Evolutionary conservation across 768 basidiomycete species (phyloP), one percentile per base, ranked within the genome.

Genomic region (Epithele typhae): DNA sequence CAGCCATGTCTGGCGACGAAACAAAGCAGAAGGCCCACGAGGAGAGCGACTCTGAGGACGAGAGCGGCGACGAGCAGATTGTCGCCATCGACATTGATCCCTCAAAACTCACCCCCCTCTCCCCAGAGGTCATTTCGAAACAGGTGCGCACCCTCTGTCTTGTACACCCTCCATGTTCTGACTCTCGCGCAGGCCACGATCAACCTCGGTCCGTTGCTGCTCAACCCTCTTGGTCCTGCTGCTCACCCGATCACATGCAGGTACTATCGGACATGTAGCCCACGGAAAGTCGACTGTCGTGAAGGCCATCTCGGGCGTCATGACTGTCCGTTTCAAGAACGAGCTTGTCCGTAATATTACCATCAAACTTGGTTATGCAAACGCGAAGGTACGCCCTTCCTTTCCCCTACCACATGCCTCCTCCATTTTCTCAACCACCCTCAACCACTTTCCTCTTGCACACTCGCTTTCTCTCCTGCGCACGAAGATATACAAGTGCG

Each of bases 301-400:
- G 48, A 94, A 97, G 72, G 96, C 96, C 24, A 98, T 99, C 64
- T 97, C 95, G 9, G 94, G 96, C 6, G 95, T 97, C 15, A 87
- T 89, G 81, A 98, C 96, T 15, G 96, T 98, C 38, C 81, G 95
- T 58, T 98, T 99, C 71, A 99, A 99, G 77, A 98, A 97, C 68
- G 96, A 99, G 69, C 81, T 98, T 46, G 96, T 98, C 50, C 77
- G 95, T 53, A 99, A 99, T 70, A 99, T 98, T 59, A 99, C 95
- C 18, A 99, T 99, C 73, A 97, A 99, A 73, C 79, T 99, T 38
- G 96, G 96, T 50, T 99, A 98, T 64, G 96, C 96, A 37, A 99
- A 99, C 59, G 96, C 96, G 35, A 99, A 98, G 72, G 93, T 94
- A 55, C 56, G 82, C 68, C 18, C 14, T 7, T 21, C 9, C 30